Evolutionary conservation across 179 eudicot species (phyloP).

Genomic region (Drosera spatulata): DNA sequence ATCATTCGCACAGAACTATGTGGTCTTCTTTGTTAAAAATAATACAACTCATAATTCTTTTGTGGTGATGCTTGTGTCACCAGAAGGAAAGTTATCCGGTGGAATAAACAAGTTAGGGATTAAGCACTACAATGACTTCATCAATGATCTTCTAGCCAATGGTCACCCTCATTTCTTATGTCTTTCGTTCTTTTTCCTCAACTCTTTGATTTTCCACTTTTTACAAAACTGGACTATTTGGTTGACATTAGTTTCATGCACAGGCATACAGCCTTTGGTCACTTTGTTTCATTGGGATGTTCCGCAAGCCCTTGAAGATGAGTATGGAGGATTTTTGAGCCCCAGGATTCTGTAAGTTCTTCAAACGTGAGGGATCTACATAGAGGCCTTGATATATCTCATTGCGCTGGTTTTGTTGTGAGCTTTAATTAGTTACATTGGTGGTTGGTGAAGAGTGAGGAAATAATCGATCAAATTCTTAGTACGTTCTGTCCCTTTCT

Average conservation of each 20-base stretch:
- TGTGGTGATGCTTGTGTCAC: not conserved
- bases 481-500: too few relatives aligned
- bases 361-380: not conserved
- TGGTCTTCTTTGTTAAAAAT: not conserved
- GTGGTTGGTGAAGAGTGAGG: too few relatives aligned
- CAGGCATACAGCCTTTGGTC: slow-evolving; percentile 27
- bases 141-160: slow-evolving; percentile 26
- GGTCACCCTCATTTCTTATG: slow-evolving; percentile 7
- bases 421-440: too few relatives aligned
- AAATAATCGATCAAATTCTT: too few relatives aligned
- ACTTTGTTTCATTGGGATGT: slow-evolving; percentile 27
- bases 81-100: slow-evolving; percentile 36
- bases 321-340: slow-evolving; percentile 31
- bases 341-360: slow-evolving; percentile 24
- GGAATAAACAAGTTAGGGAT: slow-evolving; percentile 36
- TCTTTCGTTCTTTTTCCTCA: not conserved
- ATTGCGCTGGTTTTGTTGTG: too few relatives aligned
- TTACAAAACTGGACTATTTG: too few relatives aligned
- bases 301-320: slow-evolving; percentile 30
- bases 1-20: not conserved
- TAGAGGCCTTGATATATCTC: too few relatives aligned
- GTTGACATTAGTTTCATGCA: not conserved
- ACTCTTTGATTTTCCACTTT: not conserved
- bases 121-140: slow-evolving; percentile 37
- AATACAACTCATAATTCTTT: not conserved